These are phyloP conservation scores for Fragilaria radians DNA, from an alignment of 108 stramenopile species.

Conservation along the genomic window DNA sequence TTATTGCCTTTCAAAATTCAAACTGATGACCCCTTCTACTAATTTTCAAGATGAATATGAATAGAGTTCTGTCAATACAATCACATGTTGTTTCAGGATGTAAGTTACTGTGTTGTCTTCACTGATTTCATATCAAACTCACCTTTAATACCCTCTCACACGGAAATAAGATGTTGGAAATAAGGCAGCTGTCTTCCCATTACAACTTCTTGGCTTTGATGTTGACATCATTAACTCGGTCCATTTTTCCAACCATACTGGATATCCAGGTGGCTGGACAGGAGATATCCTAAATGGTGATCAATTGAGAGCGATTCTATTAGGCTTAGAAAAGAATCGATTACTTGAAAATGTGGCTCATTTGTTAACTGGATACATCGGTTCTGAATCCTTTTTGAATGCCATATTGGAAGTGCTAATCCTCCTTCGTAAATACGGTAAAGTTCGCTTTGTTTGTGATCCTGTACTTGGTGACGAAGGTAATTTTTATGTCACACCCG, in stretches of 20 bases:
- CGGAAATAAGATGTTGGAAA: constrained; percentile 97
- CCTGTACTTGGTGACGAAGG: constrained; percentile 85
- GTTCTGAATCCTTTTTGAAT: constrained; percentile 85
- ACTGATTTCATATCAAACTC: no score
- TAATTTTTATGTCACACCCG: constrained; percentile 86
- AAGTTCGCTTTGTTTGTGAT: constrained; percentile 68
- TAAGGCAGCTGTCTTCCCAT: constrained; percentile 93
- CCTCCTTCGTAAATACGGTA: constrained; percentile 28
- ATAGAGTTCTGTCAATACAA: constrained; percentile 80
- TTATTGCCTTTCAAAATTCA: no score
- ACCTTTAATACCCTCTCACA: no score
- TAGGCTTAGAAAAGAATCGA: constrained; percentile 84
- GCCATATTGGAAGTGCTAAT: constrained; percentile 76
- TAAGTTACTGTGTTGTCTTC: constrained; percentile 36
- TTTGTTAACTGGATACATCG: constrained; percentile 97
- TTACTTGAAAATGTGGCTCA: constrained; percentile 68
- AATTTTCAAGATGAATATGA: not conserved
- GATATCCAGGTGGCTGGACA: constrained; percentile 70
- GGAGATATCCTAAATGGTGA: constrained; percentile 89
- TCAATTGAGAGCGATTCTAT: constrained; percentile 56
- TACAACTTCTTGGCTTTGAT: constrained; percentile 97
- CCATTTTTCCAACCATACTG: constrained; percentile 96
- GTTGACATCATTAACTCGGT: constrained; percentile 95
- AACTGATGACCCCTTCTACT: no score
- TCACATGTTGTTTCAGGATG: constrained; percentile 88